A percentile compares a stretch with the other conserved stretches of the same genome.
phyloP scores from a whole-genome alignment of 257 asterid genomes.

The Nicotiana obtusifolia region DNA sequence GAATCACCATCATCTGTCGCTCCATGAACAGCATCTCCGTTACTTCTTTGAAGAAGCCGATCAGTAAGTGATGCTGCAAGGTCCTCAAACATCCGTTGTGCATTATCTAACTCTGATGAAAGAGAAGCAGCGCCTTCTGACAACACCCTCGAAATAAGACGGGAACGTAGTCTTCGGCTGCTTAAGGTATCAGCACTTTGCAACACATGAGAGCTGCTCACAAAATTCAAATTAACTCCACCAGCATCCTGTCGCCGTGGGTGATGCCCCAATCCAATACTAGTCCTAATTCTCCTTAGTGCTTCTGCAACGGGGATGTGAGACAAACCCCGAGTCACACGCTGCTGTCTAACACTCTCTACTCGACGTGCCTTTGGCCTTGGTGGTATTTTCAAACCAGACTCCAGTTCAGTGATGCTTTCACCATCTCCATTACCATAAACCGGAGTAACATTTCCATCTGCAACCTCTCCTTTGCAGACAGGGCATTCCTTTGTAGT shows the following conservation, averaged over 20 bases:
- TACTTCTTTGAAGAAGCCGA: conserved; percentile 30
- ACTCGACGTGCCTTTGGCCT: conserved; percentile 51
- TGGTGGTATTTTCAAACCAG: conserved; percentile 38
- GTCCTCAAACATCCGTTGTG: conserved; percentile 69
- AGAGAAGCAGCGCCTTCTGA: conserved; percentile 78
- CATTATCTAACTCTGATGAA: conserved; percentile 63
- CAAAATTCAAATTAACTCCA: conserved; percentile 14
- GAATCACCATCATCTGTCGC: conserved; percentile 31
- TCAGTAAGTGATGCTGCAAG: conserved; percentile 55
- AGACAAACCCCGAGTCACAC: conserved; percentile 25
- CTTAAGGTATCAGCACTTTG: conserved; percentile 28
- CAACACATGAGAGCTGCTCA: conserved; percentile 20
- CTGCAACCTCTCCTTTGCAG: conserved; percentile 53
- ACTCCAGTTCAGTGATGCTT: conserved; percentile 22
- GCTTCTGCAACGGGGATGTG: conserved; percentile 52
- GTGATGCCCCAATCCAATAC: conserved; percentile 36
- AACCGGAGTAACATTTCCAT: conserved; percentile 34
- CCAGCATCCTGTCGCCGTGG: conserved; percentile 26
- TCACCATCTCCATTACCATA: conserved; percentile 40
- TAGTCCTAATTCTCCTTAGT: conserved; percentile 43
- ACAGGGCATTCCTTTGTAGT: conserved; percentile 47
- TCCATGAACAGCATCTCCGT: conserved; percentile 23
- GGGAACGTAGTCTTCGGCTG: conserved; percentile 42
- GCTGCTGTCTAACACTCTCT: conserved; percentile 49
- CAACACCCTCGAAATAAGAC: conserved; percentile 55